A percentile compares a stretch with the other conserved stretches of the same genome.
Evolutionary conservation across 2,329 filamentous ascomycete species (phyloP).

Genomic region (Aspergillus sp.): DNA sequence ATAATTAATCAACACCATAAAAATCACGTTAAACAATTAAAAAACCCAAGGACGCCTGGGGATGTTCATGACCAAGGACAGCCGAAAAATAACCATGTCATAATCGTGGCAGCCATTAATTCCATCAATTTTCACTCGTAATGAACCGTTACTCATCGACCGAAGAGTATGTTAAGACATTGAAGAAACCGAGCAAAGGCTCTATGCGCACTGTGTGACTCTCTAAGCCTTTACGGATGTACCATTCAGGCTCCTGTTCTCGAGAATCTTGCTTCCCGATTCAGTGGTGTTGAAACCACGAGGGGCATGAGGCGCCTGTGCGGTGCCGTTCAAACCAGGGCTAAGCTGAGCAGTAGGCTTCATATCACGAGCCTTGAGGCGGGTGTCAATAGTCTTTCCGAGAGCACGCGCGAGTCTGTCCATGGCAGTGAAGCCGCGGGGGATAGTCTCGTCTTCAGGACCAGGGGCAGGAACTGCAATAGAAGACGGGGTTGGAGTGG

Average conservation of each 20-base stretch:
- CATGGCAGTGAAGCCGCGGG: slow-evolving; percentile 1
- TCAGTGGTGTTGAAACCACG: slow-evolving; percentile 20
- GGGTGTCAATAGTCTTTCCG: slow-evolving; percentile 6
- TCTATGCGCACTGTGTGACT: background rate
- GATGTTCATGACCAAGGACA: background rate
- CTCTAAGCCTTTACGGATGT: slow-evolving; percentile 14
- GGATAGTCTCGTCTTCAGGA: background rate
- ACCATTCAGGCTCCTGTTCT: slow-evolving; percentile 12
- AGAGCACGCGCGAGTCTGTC: slow-evolving; percentile 14
- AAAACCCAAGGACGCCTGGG: slow-evolving; percentile 1
- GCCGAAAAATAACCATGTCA: background rate
- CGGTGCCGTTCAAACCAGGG: slow-evolving; percentile 12
- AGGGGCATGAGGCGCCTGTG: slow-evolving; percentile 10
- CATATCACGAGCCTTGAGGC: background rate
- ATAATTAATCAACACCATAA: background rate
- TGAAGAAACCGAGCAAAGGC: slow-evolving; percentile 7
- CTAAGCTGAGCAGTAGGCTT: background rate
- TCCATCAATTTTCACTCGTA: background rate
- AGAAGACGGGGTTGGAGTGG: background rate
- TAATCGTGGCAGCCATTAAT: slow-evolving; percentile 5
- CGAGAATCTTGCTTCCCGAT: background rate
- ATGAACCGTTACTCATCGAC: background rate
- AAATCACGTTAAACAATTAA: slow-evolving; percentile 2
- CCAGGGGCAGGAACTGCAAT: background rate
- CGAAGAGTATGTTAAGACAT: slow-evolving; percentile 5